Evolutionary conservation across 1,284 basidiomycete species (phyloP).

Genomic region (Entoloma clypeatum): DNA sequence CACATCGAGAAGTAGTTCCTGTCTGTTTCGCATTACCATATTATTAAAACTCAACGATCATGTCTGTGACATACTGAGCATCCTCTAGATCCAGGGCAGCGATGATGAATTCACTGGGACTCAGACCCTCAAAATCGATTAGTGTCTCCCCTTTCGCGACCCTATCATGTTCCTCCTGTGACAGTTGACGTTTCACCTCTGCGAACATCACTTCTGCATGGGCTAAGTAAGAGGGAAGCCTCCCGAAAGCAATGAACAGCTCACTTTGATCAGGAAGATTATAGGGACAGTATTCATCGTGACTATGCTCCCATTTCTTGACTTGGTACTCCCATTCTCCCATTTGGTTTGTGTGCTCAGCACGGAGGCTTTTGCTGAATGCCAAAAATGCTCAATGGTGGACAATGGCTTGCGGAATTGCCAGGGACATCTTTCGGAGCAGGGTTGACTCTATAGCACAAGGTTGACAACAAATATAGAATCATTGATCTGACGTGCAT

Average conservation of each 20-base stretch:
- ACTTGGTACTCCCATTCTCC: conserved; percentile 14
- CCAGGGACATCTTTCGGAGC: conserved; percentile 4
- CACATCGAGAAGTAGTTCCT: conserved; percentile 6
- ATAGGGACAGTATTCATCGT: conserved; percentile 12
- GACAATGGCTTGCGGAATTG: conserved; percentile 10
- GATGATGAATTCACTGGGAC: conserved; percentile 11
- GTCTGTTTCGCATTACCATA: conserved; percentile 2
- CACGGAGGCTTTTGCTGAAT: conserved; percentile 9
- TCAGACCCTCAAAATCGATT: background rate
- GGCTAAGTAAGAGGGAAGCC: background rate
- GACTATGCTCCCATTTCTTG: conserved; percentile 13
- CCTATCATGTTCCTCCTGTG: conserved; percentile 15
- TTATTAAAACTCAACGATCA: conserved; percentile 2
- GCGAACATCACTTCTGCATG: conserved; percentile 10
- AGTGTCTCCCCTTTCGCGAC: conserved; percentile 1
- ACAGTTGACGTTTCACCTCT: conserved; percentile 10
- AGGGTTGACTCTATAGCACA: background rate
- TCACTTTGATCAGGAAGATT: conserved; percentile 11
- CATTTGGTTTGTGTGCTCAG: conserved; percentile 7
- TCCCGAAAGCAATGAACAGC: background rate
- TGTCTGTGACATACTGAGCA: conserved; percentile 12
- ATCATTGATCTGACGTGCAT: background rate
- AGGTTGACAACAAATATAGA: background rate
- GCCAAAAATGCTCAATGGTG: conserved; percentile 12
- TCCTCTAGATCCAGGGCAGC: conserved; percentile 12